A percentile compares a stretch with the other conserved stretches of the same genome.
Conservation (phyloP, 139 green algal species). For the Deuterostichococcus epilithicus region DNA sequence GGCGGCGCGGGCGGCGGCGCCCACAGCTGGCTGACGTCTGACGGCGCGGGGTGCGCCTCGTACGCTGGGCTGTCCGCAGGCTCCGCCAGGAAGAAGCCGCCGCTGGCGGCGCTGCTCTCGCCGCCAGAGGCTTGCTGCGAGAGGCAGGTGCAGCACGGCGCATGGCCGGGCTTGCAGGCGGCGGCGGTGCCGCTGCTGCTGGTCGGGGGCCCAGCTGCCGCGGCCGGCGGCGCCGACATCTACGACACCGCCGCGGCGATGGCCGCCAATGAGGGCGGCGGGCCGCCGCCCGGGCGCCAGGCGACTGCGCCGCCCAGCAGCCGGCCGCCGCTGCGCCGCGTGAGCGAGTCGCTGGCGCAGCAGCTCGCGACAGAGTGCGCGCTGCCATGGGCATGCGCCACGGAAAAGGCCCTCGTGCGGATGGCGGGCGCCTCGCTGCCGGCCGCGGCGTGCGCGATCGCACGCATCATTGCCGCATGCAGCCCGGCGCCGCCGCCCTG, state of each 20-base stretch:
- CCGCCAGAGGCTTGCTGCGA: no score
- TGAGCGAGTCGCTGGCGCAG: not conserved
- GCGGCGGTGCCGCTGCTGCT: no score
- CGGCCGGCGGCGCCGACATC: no score
- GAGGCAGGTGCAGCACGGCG: no score
- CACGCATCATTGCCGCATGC: not conserved
- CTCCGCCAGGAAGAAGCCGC: not conserved
- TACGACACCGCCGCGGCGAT: not conserved
- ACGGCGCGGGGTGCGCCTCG: not conserved
- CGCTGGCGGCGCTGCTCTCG: no score
- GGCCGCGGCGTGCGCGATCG: not conserved
- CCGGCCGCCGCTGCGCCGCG: no score
- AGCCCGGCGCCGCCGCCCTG: not conserved
- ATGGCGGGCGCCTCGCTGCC: no score
- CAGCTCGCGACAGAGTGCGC: not conserved
- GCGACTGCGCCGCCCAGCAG: not conserved
- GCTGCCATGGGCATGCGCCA: no score
- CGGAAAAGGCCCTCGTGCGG: no score
- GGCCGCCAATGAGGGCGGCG: not conserved
- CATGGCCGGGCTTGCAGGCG: no score
- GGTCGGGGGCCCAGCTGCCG: not conserved
- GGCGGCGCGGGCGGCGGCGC: no score
- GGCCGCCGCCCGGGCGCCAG: no score
- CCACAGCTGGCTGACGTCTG: not conserved
- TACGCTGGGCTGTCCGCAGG: not conserved